Evolutionary conservation across 139 green algal genomes (phyloP), one percentile per base, ranked within the genome.

Genomic region (Astrephomene gubernaculifera): DNA sequence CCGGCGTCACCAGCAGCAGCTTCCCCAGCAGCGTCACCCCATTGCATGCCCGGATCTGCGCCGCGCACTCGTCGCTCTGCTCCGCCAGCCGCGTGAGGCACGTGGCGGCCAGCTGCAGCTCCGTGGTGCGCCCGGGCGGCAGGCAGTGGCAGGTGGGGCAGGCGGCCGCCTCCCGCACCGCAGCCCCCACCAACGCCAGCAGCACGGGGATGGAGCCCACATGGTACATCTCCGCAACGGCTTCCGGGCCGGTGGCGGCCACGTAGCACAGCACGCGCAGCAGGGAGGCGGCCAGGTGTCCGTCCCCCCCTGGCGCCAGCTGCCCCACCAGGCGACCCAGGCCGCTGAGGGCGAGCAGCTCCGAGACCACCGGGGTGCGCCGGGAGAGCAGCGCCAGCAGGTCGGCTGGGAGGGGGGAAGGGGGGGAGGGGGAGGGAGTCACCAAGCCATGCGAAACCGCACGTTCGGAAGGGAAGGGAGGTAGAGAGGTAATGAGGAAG

Each of bases 201-300:
- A 93, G 71, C 33, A 91, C 85, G 21, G 89, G 89, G 69, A 93
- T 89, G 67, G 81, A 87, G 39, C 89, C 89, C 65, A 90, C 89
- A 71, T 92, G 83, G 78, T 90, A 92, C 61, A 91, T 89, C 74
- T 92, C 89, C 70, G 70, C 69, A 67, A 89, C 68, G 25, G 90
- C 85, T 29, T 38, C 67, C 9, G 38, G 29, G 43, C 89, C 85
- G n/a, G n/a, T n/a, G 36, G 78, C 71, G 4, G 90, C 87, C 85
- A 91, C 82, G 85, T 91, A 88, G 85, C 86, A 90, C 81, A 93
- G 68, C 87, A 93, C 81, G 3, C 87, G 81, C 87, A 91, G 85
- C 76, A 91, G 87, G n/a, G 67, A 83, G 57, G 88, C 45, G 35
- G 71, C 31, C 72, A 87, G 81, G 70, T 36, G 36, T 4, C 41